These are phyloP conservation scores for Amanita inopinata DNA, from an alignment of 768 basidiomycete genomes.

Conservation along the genomic window DNA sequence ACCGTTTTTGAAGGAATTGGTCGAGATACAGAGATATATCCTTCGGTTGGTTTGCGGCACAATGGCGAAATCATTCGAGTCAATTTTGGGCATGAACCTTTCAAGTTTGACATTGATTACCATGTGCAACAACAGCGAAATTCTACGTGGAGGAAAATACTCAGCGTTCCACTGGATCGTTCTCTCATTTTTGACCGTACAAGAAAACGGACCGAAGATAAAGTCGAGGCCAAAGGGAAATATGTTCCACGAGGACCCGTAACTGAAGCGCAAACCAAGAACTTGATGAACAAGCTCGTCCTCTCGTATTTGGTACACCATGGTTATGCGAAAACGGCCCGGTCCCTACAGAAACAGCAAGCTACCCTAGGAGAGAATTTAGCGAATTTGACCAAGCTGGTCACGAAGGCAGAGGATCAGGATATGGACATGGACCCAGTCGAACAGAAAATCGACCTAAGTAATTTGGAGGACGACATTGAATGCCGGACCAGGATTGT, in stretches of 20 bases:
- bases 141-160: constrained; percentile 56
- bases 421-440: constrained; percentile 40
- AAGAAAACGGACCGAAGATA: constrained; percentile 14
- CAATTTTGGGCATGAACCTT: constrained; percentile 83
- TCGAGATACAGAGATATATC: constrained; percentile 59
- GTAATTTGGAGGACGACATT: constrained; percentile 39
- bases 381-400: neutral
- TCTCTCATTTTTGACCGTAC: constrained; percentile 21
- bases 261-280: constrained; percentile 43
- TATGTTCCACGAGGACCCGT: constrained; percentile 14
- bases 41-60: constrained; percentile 84
- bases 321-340: constrained; percentile 67
- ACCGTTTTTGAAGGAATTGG: constrained; percentile 66
- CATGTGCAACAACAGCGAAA: constrained; percentile 68
- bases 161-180: constrained; percentile 42
- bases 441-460: constrained; percentile 13
- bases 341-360: constrained; percentile 49
- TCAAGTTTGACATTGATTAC: constrained; percentile 85
- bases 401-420: constrained; percentile 16
- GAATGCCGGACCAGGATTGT: constrained; percentile 64
- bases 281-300: constrained; percentile 63
- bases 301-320: constrained; percentile 76
- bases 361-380: neutral
- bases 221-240: constrained; percentile 14
- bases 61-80: constrained; percentile 66